phyloP scores from a whole-genome alignment of 2,329 filamentous ascomycete genomes.

The Colletotrichum incanum region DNA sequence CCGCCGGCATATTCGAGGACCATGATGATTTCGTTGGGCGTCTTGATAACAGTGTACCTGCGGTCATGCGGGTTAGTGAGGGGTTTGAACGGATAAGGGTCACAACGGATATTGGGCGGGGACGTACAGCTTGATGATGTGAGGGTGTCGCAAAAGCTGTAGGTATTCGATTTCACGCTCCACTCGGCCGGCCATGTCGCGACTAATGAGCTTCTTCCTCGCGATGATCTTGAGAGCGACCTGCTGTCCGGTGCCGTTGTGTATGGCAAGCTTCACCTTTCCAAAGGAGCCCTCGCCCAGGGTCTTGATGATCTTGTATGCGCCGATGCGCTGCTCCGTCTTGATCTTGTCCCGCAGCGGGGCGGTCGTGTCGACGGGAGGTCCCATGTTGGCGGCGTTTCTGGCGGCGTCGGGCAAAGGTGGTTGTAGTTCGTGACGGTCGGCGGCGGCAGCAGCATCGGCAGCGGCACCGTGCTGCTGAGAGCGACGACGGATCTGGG shows the following conservation, averaged over 20 bases:
- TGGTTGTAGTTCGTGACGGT: conserved; percentile 46
- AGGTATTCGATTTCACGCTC: conserved; percentile 99
- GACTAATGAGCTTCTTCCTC: conserved; percentile 93
- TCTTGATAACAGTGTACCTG: conserved; percentile 97
- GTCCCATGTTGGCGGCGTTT: conserved; percentile 54
- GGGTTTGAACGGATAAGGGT: neutral
- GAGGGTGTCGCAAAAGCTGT: conserved; percentile 93
- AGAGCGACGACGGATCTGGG: conserved; percentile 70
- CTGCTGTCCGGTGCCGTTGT: conserved; percentile 92
- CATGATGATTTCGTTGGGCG: conserved; percentile 96
- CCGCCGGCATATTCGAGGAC: conserved; percentile 97
- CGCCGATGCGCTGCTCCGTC: conserved; percentile 88
- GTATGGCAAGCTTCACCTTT: conserved; percentile 97
- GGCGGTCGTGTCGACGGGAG: conserved; percentile 44
- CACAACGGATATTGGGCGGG: neutral
- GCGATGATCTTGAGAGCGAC: conserved; percentile 99
- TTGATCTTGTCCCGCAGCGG: conserved; percentile 64
- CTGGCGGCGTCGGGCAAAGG: conserved; percentile 48
- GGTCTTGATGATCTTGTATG: conserved; percentile 92
- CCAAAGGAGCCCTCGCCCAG: conserved; percentile 98
- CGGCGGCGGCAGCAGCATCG: conserved; percentile 42
- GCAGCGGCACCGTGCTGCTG: conserved; percentile 40
- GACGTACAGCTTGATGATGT: conserved; percentile 96
- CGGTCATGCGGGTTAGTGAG: conserved; percentile 10
- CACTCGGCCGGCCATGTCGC: conserved; percentile 97